These are phyloP conservation scores for Fusarium xylarioides DNA, from an alignment of 2,329 filamentous ascomycete species.

Conservation along the genomic window DNA sequence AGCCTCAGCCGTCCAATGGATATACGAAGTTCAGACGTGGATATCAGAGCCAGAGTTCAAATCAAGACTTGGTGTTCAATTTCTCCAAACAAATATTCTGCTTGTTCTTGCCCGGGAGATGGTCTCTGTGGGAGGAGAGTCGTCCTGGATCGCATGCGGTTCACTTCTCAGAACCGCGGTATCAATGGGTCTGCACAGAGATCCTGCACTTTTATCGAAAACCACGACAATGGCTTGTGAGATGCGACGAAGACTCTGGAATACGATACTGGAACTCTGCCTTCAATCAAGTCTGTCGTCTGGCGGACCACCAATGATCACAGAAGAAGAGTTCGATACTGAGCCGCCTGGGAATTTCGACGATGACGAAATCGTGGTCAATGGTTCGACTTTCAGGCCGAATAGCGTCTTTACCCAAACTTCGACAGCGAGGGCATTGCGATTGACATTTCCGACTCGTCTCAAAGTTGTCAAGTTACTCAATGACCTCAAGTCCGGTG, in stretches of 20 bases:
- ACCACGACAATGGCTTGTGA: slow-evolving; percentile 52
- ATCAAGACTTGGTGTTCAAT: slow-evolving; percentile 57
- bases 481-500: slow-evolving; percentile 51
- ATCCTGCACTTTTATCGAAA: slow-evolving; percentile 53
- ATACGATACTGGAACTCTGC: slow-evolving; percentile 59
- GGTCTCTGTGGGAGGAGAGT: slow-evolving; percentile 52
- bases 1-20: slow-evolving; percentile 61
- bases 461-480: slow-evolving; percentile 55
- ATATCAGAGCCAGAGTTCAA: slow-evolving; percentile 63
- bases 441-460: slow-evolving; percentile 53
- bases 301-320: slow-evolving; percentile 57
- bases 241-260: slow-evolving; percentile 62
- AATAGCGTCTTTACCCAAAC: slow-evolving; percentile 51
- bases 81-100: slow-evolving; percentile 59
- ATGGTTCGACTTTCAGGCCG: slow-evolving; percentile 46
- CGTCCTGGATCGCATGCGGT: slow-evolving; percentile 59
- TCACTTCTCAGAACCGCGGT: slow-evolving; percentile 56
- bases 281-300: slow-evolving; percentile 57
- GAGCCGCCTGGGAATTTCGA: slow-evolving; percentile 58
- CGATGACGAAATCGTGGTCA: slow-evolving; percentile 56
- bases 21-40: slow-evolving; percentile 67
- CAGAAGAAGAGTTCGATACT: slow-evolving; percentile 58
- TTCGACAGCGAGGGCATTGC: slow-evolving; percentile 53
- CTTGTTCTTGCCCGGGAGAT: slow-evolving; percentile 55
- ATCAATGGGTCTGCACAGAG: slow-evolving; percentile 61